phyloP scores from a whole-genome alignment of 1,284 basidiomycete species.

The Mycena citricolor region DNA sequence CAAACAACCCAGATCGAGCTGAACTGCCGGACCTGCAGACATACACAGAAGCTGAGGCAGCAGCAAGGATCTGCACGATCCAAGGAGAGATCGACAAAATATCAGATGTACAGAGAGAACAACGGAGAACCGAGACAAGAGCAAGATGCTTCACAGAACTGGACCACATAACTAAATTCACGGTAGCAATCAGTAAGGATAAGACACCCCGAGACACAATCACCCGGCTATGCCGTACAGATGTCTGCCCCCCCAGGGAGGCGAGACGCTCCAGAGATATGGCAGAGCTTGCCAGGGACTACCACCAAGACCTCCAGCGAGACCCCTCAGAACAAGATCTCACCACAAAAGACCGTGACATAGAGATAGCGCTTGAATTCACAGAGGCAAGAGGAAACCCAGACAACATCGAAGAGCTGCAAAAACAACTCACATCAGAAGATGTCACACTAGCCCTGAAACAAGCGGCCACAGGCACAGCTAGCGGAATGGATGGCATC shows the following conservation, averaged over 20 bases:
- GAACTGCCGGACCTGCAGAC: conserved; percentile 5
- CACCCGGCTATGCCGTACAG: conserved; percentile 18
- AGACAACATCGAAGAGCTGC: not conserved
- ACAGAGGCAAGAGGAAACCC: conserved; percentile 5
- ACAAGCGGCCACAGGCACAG: conserved; percentile 3
- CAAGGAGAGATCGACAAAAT: not conserved
- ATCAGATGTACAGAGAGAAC: conserved; percentile 14
- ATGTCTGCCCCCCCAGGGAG: conserved; percentile 24
- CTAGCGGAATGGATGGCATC: conserved; percentile 15
- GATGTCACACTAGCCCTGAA: conserved; percentile 7
- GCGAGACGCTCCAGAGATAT: too few species aligned
- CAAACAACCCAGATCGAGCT: not conserved
- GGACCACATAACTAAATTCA: not conserved
- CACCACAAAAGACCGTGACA: too few species aligned
- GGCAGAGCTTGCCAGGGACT: conserved; percentile 15
- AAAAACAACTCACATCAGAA: not conserved
- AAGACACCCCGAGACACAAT: not conserved
- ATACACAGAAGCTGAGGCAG: not conserved
- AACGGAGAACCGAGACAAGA: not conserved
- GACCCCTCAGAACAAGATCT: too few species aligned
- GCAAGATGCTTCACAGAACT: not conserved
- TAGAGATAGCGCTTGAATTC: too few species aligned
- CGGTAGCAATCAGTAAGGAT: too few species aligned
- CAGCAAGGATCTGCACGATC: not conserved
- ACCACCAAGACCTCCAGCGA: conserved; percentile 7